These are phyloP conservation scores for Noccaea caerulescens DNA, from an alignment of 345 rosid genomes.

Conservation along the genomic window DNA sequence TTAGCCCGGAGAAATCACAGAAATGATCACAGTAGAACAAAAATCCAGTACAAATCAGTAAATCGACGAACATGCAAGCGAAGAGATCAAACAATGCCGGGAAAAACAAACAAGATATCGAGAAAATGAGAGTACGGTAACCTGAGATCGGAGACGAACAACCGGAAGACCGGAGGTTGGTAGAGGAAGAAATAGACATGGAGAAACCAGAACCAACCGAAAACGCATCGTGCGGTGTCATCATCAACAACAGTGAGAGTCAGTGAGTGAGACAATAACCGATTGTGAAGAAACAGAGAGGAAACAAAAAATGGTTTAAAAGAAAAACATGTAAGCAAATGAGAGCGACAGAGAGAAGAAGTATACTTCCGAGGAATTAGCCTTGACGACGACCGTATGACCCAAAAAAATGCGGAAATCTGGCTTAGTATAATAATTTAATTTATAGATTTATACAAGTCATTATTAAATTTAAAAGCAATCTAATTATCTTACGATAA, in stretches of 20 bases:
- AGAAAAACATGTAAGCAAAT: background rate
- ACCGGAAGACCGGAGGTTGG: constrained; percentile 27
- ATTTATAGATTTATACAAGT: background rate
- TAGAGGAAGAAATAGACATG: constrained; percentile 34
- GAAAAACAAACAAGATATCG: background rate
- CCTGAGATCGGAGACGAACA: constrained; percentile 40
- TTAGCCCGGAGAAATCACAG: constrained; percentile 7
- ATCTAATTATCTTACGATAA: background rate
- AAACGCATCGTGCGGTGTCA: constrained; percentile 13
- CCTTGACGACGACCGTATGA: constrained; percentile 4
- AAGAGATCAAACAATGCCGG: constrained; percentile 24
- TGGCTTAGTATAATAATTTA: background rate
- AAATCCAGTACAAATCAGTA: background rate
- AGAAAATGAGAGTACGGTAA: background rate
- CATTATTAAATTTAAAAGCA: background rate
- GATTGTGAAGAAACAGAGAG: constrained; percentile 19
- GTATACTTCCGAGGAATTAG: constrained; percentile 19
- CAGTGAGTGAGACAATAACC: constrained; percentile 8
- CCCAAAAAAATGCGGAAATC: constrained; percentile 7
- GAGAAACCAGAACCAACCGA: constrained; percentile 14
- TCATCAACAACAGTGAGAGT: constrained; percentile 23
- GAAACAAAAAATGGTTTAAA: background rate
- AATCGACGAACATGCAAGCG: constrained; percentile 23
- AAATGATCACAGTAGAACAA: constrained; percentile 6
- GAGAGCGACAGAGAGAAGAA: constrained; percentile 11